Base-by-base conservation (phyloP, 1,284 basidiomycete genomes). In the Ceratobasidium theobromae region DNA sequence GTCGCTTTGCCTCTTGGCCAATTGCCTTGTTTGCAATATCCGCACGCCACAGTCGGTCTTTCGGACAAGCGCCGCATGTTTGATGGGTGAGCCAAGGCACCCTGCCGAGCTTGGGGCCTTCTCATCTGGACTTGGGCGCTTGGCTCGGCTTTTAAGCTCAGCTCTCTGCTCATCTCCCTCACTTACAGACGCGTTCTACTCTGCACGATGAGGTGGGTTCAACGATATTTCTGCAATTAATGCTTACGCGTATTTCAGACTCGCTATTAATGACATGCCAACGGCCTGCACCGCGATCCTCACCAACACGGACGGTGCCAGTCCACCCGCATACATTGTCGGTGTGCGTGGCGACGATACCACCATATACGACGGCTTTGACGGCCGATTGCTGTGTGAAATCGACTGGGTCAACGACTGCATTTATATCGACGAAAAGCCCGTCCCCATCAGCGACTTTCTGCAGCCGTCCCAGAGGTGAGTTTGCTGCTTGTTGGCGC, bases 281-380 rank as follows among this genome's bases (percentile, higher is more conserved):
- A 64, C 60, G 23, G 60, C 60, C 23, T 52, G 60, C 60, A 52
- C 60, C 38, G 60, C 60, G 27, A 64, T 64, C 60, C 49, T 64
- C 9, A 49, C 49, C 27, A 64, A 64, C 49, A 64, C 60, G 1
- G 60, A 64, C 25, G 60, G 60, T 5, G 60, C 48, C 38, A 64
- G 60, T 35, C 49, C 60, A 18, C 60, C 60, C 16, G 60, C 60
- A 53, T 64, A 64, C 38, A 64, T 64, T 23, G 60, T 64, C 28
- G 60, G 60, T 25, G 27, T 53, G 9, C 60, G 60, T 38, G 60
- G 49, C 25, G 38, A 53, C 27, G 60, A 53, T 14, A 52, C 48
- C 16, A 64, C 60, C 27, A 64, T 64, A 35, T 64, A 64, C 60
- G 60, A 64, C 38, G 60, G 60, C 14, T 49, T 48, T 16, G 49